A percentile compares a stretch with the other conserved stretches of the same genome.
phyloP scores from a whole-genome alignment of 2,329 filamentous ascomycete species.

The Trichoderma guizhouense region DNA sequence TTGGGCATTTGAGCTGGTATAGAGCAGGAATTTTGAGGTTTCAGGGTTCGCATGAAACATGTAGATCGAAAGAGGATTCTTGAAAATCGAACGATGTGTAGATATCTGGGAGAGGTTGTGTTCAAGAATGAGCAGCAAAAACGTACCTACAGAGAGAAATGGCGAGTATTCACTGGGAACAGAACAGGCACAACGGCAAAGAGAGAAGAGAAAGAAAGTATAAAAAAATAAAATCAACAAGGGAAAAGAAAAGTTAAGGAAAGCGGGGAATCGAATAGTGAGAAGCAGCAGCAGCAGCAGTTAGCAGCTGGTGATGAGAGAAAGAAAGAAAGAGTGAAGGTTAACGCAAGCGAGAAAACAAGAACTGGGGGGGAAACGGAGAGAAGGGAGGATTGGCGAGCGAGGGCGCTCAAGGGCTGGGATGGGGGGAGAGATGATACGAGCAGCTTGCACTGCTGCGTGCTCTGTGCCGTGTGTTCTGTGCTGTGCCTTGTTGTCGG shows the following conservation, averaged over 20 bases:
- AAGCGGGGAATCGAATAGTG: slow-evolving; percentile 9
- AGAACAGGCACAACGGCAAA: neutral
- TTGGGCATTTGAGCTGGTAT: neutral
- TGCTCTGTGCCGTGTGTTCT: neutral
- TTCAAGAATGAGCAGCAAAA: neutral
- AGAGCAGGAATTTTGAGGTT: neutral
- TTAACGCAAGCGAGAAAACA: slow-evolving; percentile 16
- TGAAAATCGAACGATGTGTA: neutral
- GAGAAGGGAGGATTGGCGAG: neutral
- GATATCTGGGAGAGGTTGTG: neutral
- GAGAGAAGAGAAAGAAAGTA: neutral
- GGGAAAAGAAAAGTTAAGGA: neutral
- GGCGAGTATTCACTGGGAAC: neutral
- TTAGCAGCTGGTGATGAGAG: slow-evolving; percentile 4
- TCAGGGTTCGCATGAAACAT: neutral
- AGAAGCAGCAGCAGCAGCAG: slow-evolving; percentile 9
- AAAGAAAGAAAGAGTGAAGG: slow-evolving; percentile 10
- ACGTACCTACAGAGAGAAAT: neutral
- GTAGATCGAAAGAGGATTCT: neutral
- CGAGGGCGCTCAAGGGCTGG: neutral
- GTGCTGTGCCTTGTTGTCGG: neutral
- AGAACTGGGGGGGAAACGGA: neutral
- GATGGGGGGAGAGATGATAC: neutral
- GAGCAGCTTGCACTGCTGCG: neutral
- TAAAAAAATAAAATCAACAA: neutral